Conservation (phyloP, 2,329 filamentous ascomycete species). For the Colletotrichum eleusines region DNA sequence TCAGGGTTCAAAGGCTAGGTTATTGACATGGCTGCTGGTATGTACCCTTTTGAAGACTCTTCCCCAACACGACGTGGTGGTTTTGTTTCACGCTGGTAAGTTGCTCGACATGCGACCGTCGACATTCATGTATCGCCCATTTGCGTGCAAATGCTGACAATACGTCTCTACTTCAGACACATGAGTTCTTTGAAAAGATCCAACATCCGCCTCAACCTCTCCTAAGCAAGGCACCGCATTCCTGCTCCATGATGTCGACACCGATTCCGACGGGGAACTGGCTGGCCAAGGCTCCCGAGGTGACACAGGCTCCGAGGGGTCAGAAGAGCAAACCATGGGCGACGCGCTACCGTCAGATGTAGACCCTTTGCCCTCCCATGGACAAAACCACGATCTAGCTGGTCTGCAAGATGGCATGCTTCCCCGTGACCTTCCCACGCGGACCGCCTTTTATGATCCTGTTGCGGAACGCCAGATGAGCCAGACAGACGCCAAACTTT, state of each 20-base stretch:
- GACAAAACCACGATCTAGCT: constrained; percentile 20
- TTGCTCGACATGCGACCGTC: neutral
- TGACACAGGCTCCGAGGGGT: constrained; percentile 35
- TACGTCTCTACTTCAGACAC: constrained; percentile 1
- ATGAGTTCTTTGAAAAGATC: constrained; percentile 32
- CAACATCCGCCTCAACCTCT: constrained; percentile 39
- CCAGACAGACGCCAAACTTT: constrained; percentile 93
- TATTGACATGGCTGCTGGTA: constrained; percentile 43
- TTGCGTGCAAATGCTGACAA: constrained; percentile 13
- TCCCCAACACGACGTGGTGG: constrained; percentile 5
- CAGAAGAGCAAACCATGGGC: constrained; percentile 21
- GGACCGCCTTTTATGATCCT: constrained; percentile 93
- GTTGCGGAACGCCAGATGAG: constrained; percentile 94
- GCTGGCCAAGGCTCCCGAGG: constrained; percentile 25
- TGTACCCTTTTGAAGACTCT: constrained; percentile 31
- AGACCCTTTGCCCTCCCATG: constrained; percentile 3
- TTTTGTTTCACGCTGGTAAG: constrained; percentile 39
- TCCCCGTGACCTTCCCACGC: constrained; percentile 70
- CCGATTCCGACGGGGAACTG: constrained; percentile 40
- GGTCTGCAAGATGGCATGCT: constrained; percentile 68
- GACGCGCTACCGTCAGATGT: constrained; percentile 10
- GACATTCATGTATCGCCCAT: neutral
- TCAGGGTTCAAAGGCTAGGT: constrained; percentile 10
- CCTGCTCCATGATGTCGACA: constrained; percentile 25
- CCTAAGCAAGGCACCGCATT: constrained; percentile 36